These are phyloP conservation scores for Ogataea methylovora DNA, from an alignment of 805 yeast species.

Conservation along the genomic window DNA sequence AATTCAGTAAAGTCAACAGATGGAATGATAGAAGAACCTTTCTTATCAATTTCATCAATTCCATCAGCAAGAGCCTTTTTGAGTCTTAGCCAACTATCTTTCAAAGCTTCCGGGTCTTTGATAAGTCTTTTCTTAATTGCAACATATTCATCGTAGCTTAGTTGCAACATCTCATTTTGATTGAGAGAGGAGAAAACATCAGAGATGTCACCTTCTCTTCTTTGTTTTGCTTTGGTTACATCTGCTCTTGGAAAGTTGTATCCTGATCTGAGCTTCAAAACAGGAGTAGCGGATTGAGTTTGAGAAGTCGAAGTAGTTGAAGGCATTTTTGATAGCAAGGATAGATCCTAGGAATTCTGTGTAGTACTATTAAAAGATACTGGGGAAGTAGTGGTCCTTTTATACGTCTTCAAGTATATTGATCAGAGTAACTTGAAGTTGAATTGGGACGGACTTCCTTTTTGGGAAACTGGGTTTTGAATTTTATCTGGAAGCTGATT, in stretches of 20 bases:
- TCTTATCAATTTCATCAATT: conserved; percentile 12
- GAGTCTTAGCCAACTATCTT: conserved; percentile 21
- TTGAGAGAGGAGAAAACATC: conserved; percentile 6
- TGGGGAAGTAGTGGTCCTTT: too few relatives aligned
- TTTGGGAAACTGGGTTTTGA: too few relatives aligned
- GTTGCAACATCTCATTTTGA: background rate
- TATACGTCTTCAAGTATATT: too few relatives aligned
- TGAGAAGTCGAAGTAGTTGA: background rate
- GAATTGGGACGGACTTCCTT: too few relatives aligned
- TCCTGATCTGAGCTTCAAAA: background rate
- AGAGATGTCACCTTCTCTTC: conserved; percentile 8
- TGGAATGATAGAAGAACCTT: conserved; percentile 12
- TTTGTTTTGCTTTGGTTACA: conserved; percentile 5
- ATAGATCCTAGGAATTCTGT: too few relatives aligned
- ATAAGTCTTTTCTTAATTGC: conserved; percentile 13
- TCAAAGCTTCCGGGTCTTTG: conserved; percentile 17
- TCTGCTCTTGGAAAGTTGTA: conserved; percentile 2
- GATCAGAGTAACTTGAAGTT: too few relatives aligned
- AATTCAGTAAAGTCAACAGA: conserved; percentile 14
- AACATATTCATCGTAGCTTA: conserved; percentile 1
- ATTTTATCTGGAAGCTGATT: too few relatives aligned
- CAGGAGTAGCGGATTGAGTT: background rate
- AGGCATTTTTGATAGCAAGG: too few relatives aligned
- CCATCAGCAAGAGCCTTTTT: conserved; percentile 13
- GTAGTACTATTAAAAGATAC: too few relatives aligned